Evolutionary conservation across 306 rosid species (phyloP).

Genomic region (Canavalia gladiata): DNA sequence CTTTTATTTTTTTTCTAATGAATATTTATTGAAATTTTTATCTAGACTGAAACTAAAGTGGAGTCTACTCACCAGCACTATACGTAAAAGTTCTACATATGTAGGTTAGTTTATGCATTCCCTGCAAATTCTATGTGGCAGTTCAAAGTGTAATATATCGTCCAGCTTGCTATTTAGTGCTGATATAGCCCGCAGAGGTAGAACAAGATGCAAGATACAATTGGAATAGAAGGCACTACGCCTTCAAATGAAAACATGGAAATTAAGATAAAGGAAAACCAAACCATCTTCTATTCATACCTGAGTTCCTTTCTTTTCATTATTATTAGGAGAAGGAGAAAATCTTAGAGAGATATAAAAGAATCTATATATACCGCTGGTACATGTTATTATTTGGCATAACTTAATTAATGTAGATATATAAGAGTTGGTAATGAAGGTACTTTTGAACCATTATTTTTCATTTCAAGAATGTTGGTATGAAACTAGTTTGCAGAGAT

Average conservation of each 20-base stretch:
- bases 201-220: background rate
- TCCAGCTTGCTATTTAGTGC: constrained; percentile 31
- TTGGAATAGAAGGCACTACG: background rate
- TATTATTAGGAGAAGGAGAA: too few relatives aligned
- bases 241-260: constrained; percentile 17
- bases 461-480: background rate
- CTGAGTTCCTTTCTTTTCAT: background rate
- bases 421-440: background rate
- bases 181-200: background rate
- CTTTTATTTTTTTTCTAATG: too few relatives aligned
- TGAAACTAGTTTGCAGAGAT: background rate
- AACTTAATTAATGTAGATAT: background rate
- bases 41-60: background rate
- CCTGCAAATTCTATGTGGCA: background rate
- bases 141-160: constrained; percentile 15
- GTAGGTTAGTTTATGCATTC: background rate
- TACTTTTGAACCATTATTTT: background rate
- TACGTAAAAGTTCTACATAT: background rate
- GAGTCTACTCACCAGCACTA: background rate
- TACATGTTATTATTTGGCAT: background rate
- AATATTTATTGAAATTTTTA: too few relatives aligned
- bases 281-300: background rate
- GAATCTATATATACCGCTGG: background rate
- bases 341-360: background rate
- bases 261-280: background rate